Conservation (phyloP, 2,329 filamentous ascomycete genomes). For the Exophiala lecanii-corni region DNA sequence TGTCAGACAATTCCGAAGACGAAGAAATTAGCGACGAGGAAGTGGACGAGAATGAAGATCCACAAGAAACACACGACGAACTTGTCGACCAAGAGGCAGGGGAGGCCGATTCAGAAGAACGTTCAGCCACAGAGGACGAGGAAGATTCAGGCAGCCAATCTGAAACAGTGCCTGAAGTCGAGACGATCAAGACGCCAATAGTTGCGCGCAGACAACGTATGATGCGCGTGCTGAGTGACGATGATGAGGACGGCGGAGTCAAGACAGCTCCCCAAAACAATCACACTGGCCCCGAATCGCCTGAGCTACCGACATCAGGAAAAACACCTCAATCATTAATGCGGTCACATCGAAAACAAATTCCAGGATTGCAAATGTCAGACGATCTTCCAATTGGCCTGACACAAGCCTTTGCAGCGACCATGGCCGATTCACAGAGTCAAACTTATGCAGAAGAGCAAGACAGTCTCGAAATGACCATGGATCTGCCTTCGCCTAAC, state of each 20-base stretch:
- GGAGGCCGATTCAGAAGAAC: conserved; percentile 40
- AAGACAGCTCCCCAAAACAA: neutral
- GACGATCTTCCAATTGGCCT: conserved; percentile 57
- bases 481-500: conserved; percentile 48
- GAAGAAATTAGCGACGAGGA: conserved; percentile 36
- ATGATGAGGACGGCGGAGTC: conserved; percentile 48
- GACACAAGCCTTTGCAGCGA: conserved; percentile 87
- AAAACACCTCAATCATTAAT: conserved; percentile 58
- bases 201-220: conserved; percentile 43
- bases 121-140: conserved; percentile 23
- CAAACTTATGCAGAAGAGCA: conserved; percentile 31
- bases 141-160: conserved; percentile 29
- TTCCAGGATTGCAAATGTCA: conserved; percentile 59
- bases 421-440: conserved; percentile 62
- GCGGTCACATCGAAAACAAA: conserved; percentile 66
- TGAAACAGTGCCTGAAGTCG: conserved; percentile 30
- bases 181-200: conserved; percentile 28
- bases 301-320: conserved; percentile 28
- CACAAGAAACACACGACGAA: conserved; percentile 24
- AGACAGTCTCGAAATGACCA: conserved; percentile 49
- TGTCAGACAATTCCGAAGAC: conserved; percentile 39
- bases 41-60: conserved; percentile 33
- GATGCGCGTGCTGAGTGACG: conserved; percentile 61
- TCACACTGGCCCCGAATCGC: conserved; percentile 29
- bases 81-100: conserved; percentile 32